Conservation (phyloP, 2,329 filamentous ascomycete genomes). For the Phaeoacremonium minimum region DNA sequence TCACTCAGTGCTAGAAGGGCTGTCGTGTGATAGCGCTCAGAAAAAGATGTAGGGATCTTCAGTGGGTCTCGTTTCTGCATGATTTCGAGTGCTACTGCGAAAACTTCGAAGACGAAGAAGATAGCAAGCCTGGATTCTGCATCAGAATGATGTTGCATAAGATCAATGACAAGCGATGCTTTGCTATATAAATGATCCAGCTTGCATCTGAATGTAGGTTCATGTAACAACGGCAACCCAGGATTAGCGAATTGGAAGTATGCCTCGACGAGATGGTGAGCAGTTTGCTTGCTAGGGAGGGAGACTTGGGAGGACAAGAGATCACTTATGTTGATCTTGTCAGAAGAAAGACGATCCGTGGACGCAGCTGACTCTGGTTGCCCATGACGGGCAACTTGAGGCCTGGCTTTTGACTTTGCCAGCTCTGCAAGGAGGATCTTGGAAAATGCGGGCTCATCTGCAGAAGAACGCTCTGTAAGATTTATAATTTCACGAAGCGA, state of each 20-base stretch:
- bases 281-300: not conserved
- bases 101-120: conserved; percentile 8
- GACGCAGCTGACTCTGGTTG: too few species aligned
- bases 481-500: not conserved
- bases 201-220: not conserved
- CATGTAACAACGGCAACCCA: not conserved
- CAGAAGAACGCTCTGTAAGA: not conserved
- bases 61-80: conserved; percentile 4
- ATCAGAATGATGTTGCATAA: not conserved
- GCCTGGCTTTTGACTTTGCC: not conserved
- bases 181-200: not conserved
- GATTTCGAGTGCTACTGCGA: conserved; percentile 4
- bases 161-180: not conserved
- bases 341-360: too few species aligned
- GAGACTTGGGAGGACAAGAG: not conserved
- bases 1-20: conserved; percentile 2
- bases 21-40: conserved; percentile 1
- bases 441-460: not conserved
- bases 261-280: not conserved
- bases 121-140: conserved; percentile 1
- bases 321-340: not conserved
- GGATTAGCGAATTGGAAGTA: not conserved
- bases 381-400: not conserved
- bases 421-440: not conserved
- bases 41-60: not conserved